Evolutionary conservation across 352 stramenopile species (phyloP).

Genomic region (Pythium vanterpoolii): DNA sequence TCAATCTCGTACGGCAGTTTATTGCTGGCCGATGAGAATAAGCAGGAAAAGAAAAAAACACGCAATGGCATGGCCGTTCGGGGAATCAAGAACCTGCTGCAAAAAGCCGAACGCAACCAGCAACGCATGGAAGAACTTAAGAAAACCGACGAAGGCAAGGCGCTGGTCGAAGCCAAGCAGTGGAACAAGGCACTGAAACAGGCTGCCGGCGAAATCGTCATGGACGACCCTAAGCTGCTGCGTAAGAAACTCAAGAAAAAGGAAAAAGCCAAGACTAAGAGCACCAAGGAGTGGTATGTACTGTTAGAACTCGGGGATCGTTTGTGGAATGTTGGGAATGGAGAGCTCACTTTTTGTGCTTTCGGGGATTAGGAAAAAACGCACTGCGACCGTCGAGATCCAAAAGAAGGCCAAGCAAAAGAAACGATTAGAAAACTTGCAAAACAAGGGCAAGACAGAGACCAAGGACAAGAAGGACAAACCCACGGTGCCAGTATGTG

Average conservation of each 20-base stretch:
- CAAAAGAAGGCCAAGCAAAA: constrained; percentile 65
- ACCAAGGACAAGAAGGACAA: constrained; percentile 36
- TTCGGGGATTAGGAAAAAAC: constrained; percentile 44
- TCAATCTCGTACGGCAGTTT: constrained; percentile 80
- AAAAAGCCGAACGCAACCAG: constrained; percentile 78
- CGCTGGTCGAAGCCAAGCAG: constrained; percentile 54
- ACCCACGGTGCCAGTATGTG: constrained; percentile 28
- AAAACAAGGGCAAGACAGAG: constrained; percentile 8
- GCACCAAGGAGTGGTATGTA: constrained; percentile 61
- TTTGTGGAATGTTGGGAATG: neutral
- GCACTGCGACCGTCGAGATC: constrained; percentile 49
- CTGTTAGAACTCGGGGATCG: neutral
- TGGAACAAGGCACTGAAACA: constrained; percentile 78
- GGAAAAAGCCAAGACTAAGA: constrained; percentile 78
- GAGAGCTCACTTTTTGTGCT: neutral
- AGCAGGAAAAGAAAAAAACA: constrained; percentile 55
- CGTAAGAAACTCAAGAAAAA: constrained; percentile 84
- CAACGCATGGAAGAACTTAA: constrained; percentile 76
- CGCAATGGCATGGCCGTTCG: constrained; percentile 67
- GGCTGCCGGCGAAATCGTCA: constrained; percentile 54
- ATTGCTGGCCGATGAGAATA: constrained; percentile 51
- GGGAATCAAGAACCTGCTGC: constrained; percentile 75
- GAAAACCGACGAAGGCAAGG: constrained; percentile 70
- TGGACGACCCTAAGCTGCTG: constrained; percentile 78
- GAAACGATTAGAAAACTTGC: constrained; percentile 48